phyloP scores from a whole-genome alignment of 2,329 filamentous ascomycete species.

The Thermoascus crustaceus region DNA sequence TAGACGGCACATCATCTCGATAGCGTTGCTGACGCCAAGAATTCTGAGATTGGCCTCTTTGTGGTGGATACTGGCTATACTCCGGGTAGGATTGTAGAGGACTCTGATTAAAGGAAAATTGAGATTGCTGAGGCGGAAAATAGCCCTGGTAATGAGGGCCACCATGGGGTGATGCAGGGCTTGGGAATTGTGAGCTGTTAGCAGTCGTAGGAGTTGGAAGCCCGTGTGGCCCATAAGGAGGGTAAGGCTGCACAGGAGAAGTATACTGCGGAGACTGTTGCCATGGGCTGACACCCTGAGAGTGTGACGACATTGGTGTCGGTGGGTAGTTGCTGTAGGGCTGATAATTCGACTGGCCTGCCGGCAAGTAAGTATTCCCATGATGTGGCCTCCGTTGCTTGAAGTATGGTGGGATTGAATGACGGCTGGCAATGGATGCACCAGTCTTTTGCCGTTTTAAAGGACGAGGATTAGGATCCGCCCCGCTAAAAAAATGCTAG shows the following conservation, averaged over 20 bases:
- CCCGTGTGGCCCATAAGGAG: constrained; percentile 13
- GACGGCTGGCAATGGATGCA: constrained; percentile 13
- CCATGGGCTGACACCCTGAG: constrained; percentile 13
- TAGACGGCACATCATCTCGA: constrained; percentile 6
- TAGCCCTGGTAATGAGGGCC: constrained; percentile 9
- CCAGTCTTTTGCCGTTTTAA: constrained; percentile 21
- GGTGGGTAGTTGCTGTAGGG: constrained; percentile 12
- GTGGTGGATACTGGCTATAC: constrained; percentile 1
- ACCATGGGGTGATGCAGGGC: constrained; percentile 8
- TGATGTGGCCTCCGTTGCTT: constrained; percentile 12
- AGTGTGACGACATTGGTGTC: constrained; percentile 12
- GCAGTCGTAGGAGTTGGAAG: constrained; percentile 13
- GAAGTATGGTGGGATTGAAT: constrained; percentile 13
- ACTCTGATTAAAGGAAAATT: constrained; percentile 2
- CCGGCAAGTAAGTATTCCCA: constrained; percentile 14
- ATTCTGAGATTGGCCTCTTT: neutral
- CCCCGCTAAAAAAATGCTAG: constrained; percentile 8
- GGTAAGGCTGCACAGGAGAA: constrained; percentile 12
- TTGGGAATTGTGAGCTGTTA: constrained; percentile 11
- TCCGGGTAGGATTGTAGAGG: constrained; percentile 6
- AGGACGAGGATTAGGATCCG: constrained; percentile 13
- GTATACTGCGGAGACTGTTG: constrained; percentile 13
- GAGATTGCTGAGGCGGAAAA: constrained; percentile 6
- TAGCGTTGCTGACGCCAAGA: constrained; percentile 7
- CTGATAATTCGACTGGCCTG: constrained; percentile 7